Base-by-base conservation (phyloP, 2,329 filamentous ascomycete genomes). In the Sordariomycetes sp. region DNA sequence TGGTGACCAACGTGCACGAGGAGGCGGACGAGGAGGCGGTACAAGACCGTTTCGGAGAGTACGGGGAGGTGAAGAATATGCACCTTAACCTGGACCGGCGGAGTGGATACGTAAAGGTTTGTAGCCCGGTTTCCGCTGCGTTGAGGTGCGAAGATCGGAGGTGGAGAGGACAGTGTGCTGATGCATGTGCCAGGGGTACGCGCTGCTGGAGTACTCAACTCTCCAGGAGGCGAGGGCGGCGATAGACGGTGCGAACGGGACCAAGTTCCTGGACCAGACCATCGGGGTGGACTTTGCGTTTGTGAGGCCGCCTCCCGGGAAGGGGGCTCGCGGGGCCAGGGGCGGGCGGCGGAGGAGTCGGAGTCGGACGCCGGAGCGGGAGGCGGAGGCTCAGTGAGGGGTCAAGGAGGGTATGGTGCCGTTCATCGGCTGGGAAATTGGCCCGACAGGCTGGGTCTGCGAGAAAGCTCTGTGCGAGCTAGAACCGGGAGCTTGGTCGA, bases 1-100 rank as follows among this genome's bases (percentile, higher is more conserved):
- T 90, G 61, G 88, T 89, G 62, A 91, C 88, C 56, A 94, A 94
- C 66, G 86, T 94, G 36, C 89, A 94, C 73, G 89, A 94, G 68
- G 89, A 94, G 70, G 87, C 89, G 54, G 87, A 86, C 64, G 89
- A 94, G 72, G 89, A 94, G 74, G 85, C 88, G 52, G 70, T 94
- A 58, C 86, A 87, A 65, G 89, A 94, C 69, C 79, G 84, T 69
- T 94, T 94, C 69, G 86, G 83, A 65, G 89, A 94, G 65, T 94
- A 80, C 66, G 89, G 89, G 64, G 87, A 92, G 72, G 89, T 94
- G 66, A 90, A 90, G 78, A 94, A 94, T 67, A 68, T 92, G 67
- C 89, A 94, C 66, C 72, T 94, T 67, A 94, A 94, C 67, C 74
- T 94, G 61, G 89, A 94, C 68, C 78, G 89, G 57, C 77, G 89